Evolutionary conservation across 164 flowering plant genomes (phyloP), one percentile per base, ranked within the genome.

Genomic region (Piper longum): DNA sequence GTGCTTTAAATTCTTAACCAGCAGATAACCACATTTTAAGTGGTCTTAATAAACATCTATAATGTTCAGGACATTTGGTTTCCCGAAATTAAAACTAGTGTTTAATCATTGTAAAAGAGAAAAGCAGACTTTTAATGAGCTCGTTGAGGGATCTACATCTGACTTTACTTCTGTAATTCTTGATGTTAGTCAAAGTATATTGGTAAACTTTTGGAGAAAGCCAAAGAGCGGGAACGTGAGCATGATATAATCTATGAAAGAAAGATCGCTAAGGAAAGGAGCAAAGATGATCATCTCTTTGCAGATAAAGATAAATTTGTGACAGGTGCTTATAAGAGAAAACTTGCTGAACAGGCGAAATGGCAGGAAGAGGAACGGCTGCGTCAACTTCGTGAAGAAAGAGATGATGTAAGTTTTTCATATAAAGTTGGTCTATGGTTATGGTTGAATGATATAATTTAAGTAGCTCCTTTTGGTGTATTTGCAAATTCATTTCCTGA

Each of bases 231-330:
- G 59, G 80, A 85, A 61, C 74, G 77, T 36, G 85, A 87, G 61
- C 89, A 82, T 48, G 96, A 89, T 43, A 71, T 89, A 39, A 68
- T 85, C 17, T 89, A 79, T 73, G 96, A 89, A 79, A 82, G 77
- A 43, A 69, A 69, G 52, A 67, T 69, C 64, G 67, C 59, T 7
- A 69, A 69, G 52, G 71, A 69, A 59, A 81, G 96, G 77, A 75
- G 67, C 72, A 68, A 85, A 72, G 96, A 89, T 4, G 96, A 87
- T 36, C 86, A 87, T 70, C 80, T 87, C 19, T 87, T 57, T 71
- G 83, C 76, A 14, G 91, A 82, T 68, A 89, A 89, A 70, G 96
- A 87, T 52, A 89, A 87, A 66, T 89, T 81, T 71, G 81, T 89
- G 42, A 89, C 96, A 2, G 64, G 84, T 75, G 96, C 96, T 56